Evolutionary conservation across 2,329 filamentous ascomycete genomes (phyloP).

Genomic region (Pseudogymnoascus pannorum): DNA sequence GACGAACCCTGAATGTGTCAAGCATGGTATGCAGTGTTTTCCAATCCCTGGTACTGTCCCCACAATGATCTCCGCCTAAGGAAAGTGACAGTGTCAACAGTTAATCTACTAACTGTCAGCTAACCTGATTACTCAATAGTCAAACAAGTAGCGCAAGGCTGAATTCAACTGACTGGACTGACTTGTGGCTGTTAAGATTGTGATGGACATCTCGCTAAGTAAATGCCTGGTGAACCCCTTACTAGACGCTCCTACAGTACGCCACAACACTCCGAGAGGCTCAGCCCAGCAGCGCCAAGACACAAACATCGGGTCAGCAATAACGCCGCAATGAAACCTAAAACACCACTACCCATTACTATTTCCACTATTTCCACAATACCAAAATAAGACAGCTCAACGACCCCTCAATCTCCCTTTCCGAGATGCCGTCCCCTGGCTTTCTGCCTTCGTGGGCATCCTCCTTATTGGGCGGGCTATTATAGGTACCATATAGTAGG

Average conservation of each 20-base stretch:
- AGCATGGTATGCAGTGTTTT: background rate
- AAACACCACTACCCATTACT: slow-evolving; percentile 1
- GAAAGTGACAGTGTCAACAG: background rate
- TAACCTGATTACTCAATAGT: background rate
- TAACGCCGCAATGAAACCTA: slow-evolving; percentile 1
- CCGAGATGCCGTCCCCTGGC: background rate
- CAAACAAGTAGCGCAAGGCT: background rate
- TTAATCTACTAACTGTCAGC: background rate
- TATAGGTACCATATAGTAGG: too few relatives aligned
- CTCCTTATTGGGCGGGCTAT: background rate
- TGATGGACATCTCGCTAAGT: background rate
- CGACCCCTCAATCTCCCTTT: background rate
- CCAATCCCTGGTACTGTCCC: background rate
- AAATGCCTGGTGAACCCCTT: background rate
- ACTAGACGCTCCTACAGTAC: background rate
- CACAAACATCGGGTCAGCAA: background rate
- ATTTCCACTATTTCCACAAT: background rate
- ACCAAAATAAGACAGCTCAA: slow-evolving; percentile 6
- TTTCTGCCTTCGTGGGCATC: too few relatives aligned
- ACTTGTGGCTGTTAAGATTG: background rate
- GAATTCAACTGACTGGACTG: background rate
- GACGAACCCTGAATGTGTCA: background rate
- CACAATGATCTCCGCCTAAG: slow-evolving; percentile 5
- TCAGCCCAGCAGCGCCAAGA: background rate
- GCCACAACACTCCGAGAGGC: background rate